Evolutionary conservation across 306 rosid species (phyloP).

Genomic region (Trichosanthes truncata): DNA sequence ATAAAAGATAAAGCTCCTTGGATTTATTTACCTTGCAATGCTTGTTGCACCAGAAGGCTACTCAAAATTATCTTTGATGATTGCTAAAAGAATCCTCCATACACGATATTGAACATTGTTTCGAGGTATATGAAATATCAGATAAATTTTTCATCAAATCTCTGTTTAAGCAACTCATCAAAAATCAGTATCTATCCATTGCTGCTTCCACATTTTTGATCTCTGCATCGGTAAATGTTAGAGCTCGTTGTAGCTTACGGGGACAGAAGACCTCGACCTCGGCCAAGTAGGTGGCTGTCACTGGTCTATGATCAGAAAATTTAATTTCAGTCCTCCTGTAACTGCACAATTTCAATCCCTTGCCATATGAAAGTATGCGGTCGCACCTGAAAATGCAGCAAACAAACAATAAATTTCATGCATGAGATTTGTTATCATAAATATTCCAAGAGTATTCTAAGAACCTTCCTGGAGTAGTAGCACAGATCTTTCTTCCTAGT

Average conservation of each 20-base stretch:
- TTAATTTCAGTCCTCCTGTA: slow-evolving; percentile 62
- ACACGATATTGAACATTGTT: not conserved
- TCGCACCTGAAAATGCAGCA: slow-evolving; percentile 66
- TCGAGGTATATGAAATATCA: not conserved
- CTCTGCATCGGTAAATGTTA: slow-evolving; percentile 80
- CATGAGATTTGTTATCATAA: slow-evolving; percentile 6
- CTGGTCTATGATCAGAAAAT: slow-evolving; percentile 92
- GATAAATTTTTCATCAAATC: slow-evolving; percentile 28
- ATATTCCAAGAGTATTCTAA: not conserved
- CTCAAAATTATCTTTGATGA: not conserved
- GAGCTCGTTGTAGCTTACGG: slow-evolving; percentile 71
- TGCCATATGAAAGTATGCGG: slow-evolving; percentile 79
- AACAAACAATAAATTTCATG: not conserved
- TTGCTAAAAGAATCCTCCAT: not conserved
- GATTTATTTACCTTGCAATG: not conserved
- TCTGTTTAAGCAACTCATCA: slow-evolving; percentile 22
- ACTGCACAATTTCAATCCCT: slow-evolving; percentile 54
- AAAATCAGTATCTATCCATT: slow-evolving; percentile 21
- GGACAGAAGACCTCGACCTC: slow-evolving; percentile 84
- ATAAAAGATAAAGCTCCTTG: not conserved
- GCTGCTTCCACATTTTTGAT: slow-evolving; percentile 43
- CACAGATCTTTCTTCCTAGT: not conserved
- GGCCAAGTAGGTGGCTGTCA: slow-evolving; percentile 64
- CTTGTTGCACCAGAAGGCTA: not conserved
- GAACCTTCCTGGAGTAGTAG: not conserved